Conservation (phyloP, 768 basidiomycete genomes). For the Stropharia rugosoannulata region DNA sequence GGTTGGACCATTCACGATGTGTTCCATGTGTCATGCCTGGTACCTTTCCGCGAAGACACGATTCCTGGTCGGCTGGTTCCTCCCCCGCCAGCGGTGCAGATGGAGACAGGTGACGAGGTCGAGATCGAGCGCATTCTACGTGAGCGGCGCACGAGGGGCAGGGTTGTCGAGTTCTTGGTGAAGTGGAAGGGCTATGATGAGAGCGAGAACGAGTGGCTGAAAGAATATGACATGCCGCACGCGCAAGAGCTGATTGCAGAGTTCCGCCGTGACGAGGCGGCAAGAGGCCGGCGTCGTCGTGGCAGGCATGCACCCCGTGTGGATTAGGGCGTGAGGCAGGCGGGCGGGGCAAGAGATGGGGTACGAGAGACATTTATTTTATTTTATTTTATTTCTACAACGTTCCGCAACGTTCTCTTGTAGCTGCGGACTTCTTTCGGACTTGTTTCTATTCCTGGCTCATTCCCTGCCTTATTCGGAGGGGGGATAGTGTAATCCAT, state of each 20-base stretch:
- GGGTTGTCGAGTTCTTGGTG: neutral
- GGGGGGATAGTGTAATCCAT: too few relatives aligned
- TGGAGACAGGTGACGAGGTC: neutral
- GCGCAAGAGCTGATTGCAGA: neutral
- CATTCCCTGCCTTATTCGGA: too few relatives aligned
- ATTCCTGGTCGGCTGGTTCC: neutral
- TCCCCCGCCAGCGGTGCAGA: neutral
- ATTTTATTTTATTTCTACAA: too few relatives aligned
- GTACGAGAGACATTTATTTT: too few relatives aligned
- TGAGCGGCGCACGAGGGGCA: neutral
- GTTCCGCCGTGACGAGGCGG: neutral
- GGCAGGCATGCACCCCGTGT: too few relatives aligned
- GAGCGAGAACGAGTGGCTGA: slow-evolving; percentile 4
- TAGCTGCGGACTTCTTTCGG: too few relatives aligned
- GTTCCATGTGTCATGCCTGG: slow-evolving; percentile 2
- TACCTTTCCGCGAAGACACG: neutral
- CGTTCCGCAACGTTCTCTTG: too few relatives aligned
- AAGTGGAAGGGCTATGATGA: slow-evolving; percentile 3
- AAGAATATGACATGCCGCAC: neutral
- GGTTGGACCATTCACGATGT: neutral
- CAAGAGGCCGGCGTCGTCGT: too few relatives aligned
- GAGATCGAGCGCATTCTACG: neutral
- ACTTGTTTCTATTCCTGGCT: too few relatives aligned
- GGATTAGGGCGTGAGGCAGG: too few relatives aligned
- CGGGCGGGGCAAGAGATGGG: too few relatives aligned